phyloP scores from a whole-genome alignment of 176 grass and related monocot species.

The Avena insularis region DNA sequence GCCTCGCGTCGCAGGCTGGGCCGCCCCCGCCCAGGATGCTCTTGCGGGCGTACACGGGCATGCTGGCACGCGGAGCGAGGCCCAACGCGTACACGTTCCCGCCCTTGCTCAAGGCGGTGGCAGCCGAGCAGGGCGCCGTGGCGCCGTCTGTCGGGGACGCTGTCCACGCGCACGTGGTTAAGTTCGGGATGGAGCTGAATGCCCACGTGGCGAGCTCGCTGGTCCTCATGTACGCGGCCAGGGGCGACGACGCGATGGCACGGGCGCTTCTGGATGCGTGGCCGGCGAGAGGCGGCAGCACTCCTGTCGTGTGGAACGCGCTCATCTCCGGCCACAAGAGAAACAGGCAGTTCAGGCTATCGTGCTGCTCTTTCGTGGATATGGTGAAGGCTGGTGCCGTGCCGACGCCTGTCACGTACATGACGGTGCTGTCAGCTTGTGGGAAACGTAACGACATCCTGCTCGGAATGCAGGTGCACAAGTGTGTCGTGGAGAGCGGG shows the following conservation, averaged over 20 bases:
- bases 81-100: constrained; percentile 78
- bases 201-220: constrained; percentile 59
- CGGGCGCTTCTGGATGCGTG: constrained; percentile 51
- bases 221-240: constrained; percentile 57
- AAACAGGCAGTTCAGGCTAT: constrained; percentile 42
- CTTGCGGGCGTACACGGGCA: constrained; percentile 46
- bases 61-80: constrained; percentile 59
- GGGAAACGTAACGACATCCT: constrained; percentile 51
- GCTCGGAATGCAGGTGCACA: constrained; percentile 70
- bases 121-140: constrained; percentile 34
- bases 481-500: constrained; percentile 25
- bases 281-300: constrained; percentile 24
- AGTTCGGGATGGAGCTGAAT: constrained; percentile 56
- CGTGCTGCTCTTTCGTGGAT: constrained; percentile 52
- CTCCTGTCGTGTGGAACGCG: constrained; percentile 63
- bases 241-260: constrained; percentile 49
- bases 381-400: constrained; percentile 52
- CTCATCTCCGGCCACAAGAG: constrained; percentile 65
- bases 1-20: constrained; percentile 22
- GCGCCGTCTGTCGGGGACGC: constrained; percentile 17
- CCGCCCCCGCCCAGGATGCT: constrained; percentile 41
- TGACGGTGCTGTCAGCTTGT: constrained; percentile 70
- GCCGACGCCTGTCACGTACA: constrained; percentile 57
- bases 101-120: constrained; percentile 65
- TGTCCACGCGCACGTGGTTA: constrained; percentile 73